Evolutionary conservation across 2,329 filamentous ascomycete species (phyloP).

Genomic region (Botrytis galanthina): DNA sequence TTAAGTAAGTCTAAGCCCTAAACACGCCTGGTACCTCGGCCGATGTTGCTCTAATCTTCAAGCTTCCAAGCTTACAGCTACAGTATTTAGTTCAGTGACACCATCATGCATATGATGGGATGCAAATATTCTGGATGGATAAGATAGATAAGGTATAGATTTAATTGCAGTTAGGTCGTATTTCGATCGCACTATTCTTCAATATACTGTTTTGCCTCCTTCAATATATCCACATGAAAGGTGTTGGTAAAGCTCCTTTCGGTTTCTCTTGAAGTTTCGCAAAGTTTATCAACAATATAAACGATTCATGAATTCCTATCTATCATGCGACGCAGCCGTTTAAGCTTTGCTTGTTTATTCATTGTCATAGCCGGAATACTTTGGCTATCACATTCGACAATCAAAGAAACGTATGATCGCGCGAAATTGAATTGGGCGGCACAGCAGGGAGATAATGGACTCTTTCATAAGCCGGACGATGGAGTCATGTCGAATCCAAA

Average conservation of each 20-base stretch:
- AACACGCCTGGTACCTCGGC: background rate
- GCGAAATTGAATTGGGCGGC: background rate
- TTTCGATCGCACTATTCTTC: background rate
- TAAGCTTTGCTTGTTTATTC: conserved; percentile 2
- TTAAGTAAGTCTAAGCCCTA: background rate
- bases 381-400: background rate
- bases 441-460: too few species aligned
- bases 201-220: background rate
- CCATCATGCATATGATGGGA: background rate
- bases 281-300: background rate
- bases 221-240: background rate
- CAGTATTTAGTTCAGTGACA: background rate
- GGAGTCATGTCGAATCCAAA: background rate
- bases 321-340: conserved; percentile 2
- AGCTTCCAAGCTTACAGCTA: background rate
- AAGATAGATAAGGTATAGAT: background rate
- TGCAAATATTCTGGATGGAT: background rate
- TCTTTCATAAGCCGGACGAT: background rate
- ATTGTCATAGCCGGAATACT: background rate
- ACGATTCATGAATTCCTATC: background rate
- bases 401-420: background rate
- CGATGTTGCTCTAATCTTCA: background rate
- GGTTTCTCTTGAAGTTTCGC: background rate
- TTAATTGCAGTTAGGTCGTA: background rate
- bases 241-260: background rate